Conservation (phyloP, 1,139 yeast genomes). For the Protomyces inouyei region DNA sequence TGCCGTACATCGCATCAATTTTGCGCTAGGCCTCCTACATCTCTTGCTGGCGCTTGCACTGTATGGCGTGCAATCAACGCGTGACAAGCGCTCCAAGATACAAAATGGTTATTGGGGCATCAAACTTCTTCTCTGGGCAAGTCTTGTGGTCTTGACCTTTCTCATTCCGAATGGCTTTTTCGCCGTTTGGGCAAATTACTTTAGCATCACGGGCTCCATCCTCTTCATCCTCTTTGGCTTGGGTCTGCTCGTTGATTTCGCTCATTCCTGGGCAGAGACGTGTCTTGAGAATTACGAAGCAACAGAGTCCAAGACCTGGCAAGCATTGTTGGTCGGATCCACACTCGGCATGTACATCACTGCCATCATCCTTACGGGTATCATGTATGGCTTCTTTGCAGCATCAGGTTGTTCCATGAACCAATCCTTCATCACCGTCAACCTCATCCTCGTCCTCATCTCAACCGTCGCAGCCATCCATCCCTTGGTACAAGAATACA, state of each 20-base stretch:
- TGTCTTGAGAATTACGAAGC: conserved; percentile 85
- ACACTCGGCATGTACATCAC: conserved; percentile 78
- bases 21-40: conserved; percentile 80
- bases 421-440: conserved; percentile 76
- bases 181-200: conserved; percentile 83
- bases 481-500: conserved; percentile 81
- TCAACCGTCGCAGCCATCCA: conserved; percentile 70
- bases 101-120: conserved; percentile 91
- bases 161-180: conserved; percentile 82
- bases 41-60: conserved; percentile 62
- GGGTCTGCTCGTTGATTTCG: conserved; percentile 87
- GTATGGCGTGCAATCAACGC: conserved; percentile 69
- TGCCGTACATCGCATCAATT: conserved; percentile 78
- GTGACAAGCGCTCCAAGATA: conserved; percentile 71
- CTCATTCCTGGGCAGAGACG: conserved; percentile 98
- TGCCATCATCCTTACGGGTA: conserved; percentile 61
- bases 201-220: conserved; percentile 79
- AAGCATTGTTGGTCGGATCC: conserved; percentile 73
- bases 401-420: conserved; percentile 85
- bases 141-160: conserved; percentile 59
- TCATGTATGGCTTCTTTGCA: conserved; percentile 79
- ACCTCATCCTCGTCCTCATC: conserved; percentile 58
- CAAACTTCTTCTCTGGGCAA: conserved; percentile 60
- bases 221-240: conserved; percentile 84
- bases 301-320: conserved; percentile 77